Evolutionary conservation across 2,329 filamentous ascomycete genomes (phyloP).

Genomic region (Setomelanomma holmii): DNA sequence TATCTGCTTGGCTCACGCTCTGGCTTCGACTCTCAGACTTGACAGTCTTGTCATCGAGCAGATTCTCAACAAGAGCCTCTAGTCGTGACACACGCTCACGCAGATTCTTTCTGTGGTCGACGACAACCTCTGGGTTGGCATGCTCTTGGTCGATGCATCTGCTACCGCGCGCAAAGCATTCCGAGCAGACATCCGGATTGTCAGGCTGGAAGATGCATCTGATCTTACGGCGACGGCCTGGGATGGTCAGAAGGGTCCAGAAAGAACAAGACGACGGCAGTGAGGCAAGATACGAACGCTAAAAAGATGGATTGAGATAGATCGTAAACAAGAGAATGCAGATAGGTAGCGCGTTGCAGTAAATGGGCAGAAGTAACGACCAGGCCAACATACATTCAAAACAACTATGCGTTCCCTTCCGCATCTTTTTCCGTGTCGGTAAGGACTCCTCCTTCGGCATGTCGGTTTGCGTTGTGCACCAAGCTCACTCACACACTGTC

Average conservation of each 20-base stretch:
- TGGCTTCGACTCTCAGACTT: slow-evolving; percentile 38
- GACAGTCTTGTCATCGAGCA: slow-evolving; percentile 45
- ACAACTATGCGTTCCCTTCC: slow-evolving; percentile 54
- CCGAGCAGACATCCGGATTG: slow-evolving; percentile 51
- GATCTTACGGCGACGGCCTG: slow-evolving; percentile 59
- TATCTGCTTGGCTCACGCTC: slow-evolving; percentile 30
- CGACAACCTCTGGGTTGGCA: slow-evolving; percentile 48
- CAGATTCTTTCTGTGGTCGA: slow-evolving; percentile 53
- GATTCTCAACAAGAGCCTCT: slow-evolving; percentile 49
- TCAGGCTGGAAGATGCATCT: slow-evolving; percentile 55
- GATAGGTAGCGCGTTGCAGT: slow-evolving; percentile 4
- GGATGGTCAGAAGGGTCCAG: slow-evolving; percentile 27
- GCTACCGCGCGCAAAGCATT: slow-evolving; percentile 55
- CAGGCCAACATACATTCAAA: slow-evolving; percentile 51
- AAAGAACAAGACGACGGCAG: slow-evolving; percentile 3
- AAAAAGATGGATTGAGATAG: slow-evolving; percentile 3
- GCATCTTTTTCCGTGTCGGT: slow-evolving; percentile 51
- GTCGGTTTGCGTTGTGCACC: slow-evolving; percentile 18
- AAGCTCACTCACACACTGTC: not conserved
- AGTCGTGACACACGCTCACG: slow-evolving; percentile 52
- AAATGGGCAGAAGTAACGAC: slow-evolving; percentile 7
- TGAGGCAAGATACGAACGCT: not conserved
- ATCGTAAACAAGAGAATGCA: slow-evolving; percentile 6
- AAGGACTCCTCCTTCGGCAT: slow-evolving; percentile 48
- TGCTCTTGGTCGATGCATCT: slow-evolving; percentile 56